phyloP scores from a whole-genome alignment of 208 protist species.

The Porcisia deanei region DNA sequence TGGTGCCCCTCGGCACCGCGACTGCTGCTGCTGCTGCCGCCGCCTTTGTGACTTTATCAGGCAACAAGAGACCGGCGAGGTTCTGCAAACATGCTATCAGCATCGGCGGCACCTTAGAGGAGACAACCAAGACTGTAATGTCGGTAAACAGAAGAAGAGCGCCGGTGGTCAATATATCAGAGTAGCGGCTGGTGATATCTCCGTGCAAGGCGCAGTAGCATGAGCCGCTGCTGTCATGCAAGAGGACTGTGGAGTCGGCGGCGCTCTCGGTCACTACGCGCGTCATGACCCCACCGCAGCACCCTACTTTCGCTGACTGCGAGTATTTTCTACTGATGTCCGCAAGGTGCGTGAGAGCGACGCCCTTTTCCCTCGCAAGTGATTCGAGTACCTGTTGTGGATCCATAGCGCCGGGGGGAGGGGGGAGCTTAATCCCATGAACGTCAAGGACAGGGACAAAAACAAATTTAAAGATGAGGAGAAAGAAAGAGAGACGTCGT shows the following conservation, averaged over 20 bases:
- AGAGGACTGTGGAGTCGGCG: slow-evolving; percentile 74
- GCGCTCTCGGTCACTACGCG: slow-evolving; percentile 76
- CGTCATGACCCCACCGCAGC: slow-evolving; percentile 77
- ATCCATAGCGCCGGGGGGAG: slow-evolving; percentile 47
- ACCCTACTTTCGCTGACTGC: slow-evolving; percentile 64
- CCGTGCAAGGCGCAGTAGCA: slow-evolving; percentile 79
- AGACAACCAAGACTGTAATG: slow-evolving; percentile 58
- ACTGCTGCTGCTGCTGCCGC: not conserved
- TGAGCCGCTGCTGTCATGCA: slow-evolving; percentile 64
- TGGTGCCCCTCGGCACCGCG: slow-evolving; percentile 1
- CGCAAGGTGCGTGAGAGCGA: slow-evolving; percentile 51
- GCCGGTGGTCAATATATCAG: slow-evolving; percentile 61
- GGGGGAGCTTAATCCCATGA: not conserved
- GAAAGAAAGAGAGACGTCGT: not conserved
- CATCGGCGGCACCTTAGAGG: slow-evolving; percentile 59
- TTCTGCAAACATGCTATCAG: slow-evolving; percentile 83
- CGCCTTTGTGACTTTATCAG: slow-evolving; percentile 32
- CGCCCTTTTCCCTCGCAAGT: slow-evolving; percentile 44
- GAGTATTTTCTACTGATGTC: slow-evolving; percentile 33
- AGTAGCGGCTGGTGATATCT: slow-evolving; percentile 71
- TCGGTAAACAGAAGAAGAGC: slow-evolving; percentile 74
- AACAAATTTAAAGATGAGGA: not conserved
- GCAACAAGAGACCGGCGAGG: slow-evolving; percentile 69
- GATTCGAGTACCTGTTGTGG: slow-evolving; percentile 53
- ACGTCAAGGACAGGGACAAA: not conserved